Evolutionary conservation across 306 rosid genomes (phyloP).

Genomic region (Dryas octopetala): DNA sequence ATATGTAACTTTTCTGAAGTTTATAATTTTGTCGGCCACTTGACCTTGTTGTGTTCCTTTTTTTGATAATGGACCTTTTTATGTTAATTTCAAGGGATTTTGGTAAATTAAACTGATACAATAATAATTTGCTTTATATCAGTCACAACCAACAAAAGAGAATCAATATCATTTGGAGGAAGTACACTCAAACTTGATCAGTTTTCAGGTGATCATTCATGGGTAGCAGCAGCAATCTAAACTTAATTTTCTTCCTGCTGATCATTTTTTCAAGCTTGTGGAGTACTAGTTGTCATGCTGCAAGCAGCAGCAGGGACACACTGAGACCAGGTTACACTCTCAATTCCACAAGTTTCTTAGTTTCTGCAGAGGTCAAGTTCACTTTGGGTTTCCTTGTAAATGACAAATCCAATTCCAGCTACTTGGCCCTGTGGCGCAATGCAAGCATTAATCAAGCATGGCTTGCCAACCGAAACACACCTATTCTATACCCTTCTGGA

Average conservation of each 20-base stretch:
- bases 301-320: not conserved
- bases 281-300: not conserved
- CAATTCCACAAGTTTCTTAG: not conserved
- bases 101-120: no score
- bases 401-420: not conserved
- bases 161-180: no score
- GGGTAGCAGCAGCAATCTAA: not conserved
- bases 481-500: not conserved
- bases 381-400: not conserved
- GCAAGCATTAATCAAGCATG: not conserved
- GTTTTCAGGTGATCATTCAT: not conserved
- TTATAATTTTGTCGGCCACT: no score
- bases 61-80: no score
- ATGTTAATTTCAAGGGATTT: no score
- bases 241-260: conserved; percentile 3
- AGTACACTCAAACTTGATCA: no score
- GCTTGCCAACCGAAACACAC: conserved; percentile 2
- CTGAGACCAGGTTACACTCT: not conserved
- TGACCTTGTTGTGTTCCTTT: no score
- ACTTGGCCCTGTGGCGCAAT: not conserved
- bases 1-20: no score
- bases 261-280: not conserved
- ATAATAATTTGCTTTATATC: no score
- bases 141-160: no score
- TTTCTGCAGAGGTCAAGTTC: not conserved